Evolutionary conservation across 2,329 filamentous ascomycete genomes (phyloP), one percentile per base, ranked within the genome.

Genomic region (Macroventuria anomochaeta): DNA sequence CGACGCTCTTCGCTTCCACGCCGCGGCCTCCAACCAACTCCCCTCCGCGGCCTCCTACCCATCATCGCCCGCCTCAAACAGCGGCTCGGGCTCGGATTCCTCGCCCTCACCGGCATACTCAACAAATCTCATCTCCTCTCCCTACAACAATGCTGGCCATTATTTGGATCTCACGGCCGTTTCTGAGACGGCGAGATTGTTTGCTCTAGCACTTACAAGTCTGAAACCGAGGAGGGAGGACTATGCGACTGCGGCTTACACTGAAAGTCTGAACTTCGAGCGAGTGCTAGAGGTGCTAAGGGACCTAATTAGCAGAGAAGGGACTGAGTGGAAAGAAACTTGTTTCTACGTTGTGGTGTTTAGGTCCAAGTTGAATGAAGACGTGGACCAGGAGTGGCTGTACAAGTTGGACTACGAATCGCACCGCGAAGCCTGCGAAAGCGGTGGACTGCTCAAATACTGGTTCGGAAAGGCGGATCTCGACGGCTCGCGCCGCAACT

Each of bases 271-370:
- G 77, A 96, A 96, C 74, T 95, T 90, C 87, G 57, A 72, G 3
- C 76, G 83, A 34, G 81, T 91, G 12, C 78, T 95, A 10, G 75
- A 77, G 3, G 77, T 82, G 26, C 75, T 95, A 44, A 80, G 76
- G 51, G 68, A 77, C 1, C 77, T 92, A 2, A 76, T 79, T 10
- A 62, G 65, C 2, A 70, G 76, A 7, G 80, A 81, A 11, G 75
- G 75, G 5, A 75, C 49, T 18, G 4, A 23, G 1, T 93, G 89
- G 85, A 82, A 79, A 47, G 78, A 81, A 54, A 83, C 81, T 42
- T 81, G 79, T 23, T 96, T 93, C 77, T 96, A 93, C 75, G 86
- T 95, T 50, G 91, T 96, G 33, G 88, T 88, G 4, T 96, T 96
- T 75, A 84, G 90, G 13, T 93, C 89, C 5, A 83, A 81, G 59